Evolutionary conservation across 352 stramenopile species (phyloP).

Genomic region (Pythium utonaiense): DNA sequence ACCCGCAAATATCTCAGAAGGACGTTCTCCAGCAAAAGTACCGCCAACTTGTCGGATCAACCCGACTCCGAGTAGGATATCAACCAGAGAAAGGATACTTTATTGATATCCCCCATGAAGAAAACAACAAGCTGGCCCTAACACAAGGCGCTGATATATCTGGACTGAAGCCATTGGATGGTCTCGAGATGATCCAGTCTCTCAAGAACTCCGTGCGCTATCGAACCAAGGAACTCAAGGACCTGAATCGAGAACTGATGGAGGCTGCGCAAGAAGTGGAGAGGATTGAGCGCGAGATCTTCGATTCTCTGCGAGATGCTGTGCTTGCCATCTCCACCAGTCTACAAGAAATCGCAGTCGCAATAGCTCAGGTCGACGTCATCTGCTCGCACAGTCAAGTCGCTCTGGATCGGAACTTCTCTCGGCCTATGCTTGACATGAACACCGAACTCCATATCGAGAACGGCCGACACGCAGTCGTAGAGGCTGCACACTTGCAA

Average conservation of each 20-base stretch:
- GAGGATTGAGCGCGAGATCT: constrained; percentile 55
- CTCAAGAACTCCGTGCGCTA: constrained; percentile 68
- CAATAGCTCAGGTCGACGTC: constrained; percentile 59
- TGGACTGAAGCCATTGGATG: constrained; percentile 19
- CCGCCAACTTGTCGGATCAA: constrained; percentile 45
- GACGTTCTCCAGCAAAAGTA: constrained; percentile 60
- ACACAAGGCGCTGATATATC: neutral
- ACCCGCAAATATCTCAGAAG: constrained; percentile 36
- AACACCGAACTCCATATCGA: constrained; percentile 62
- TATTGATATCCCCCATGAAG: constrained; percentile 60
- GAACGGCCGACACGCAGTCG: constrained; percentile 61
- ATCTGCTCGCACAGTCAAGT: constrained; percentile 63
- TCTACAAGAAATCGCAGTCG: constrained; percentile 47
- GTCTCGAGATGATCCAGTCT: constrained; percentile 55
- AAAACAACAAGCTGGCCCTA: constrained; percentile 43
- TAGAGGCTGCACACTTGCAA: constrained; percentile 55
- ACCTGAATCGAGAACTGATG: constrained; percentile 54
- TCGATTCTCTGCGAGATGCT: constrained; percentile 32
- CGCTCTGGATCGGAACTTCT: constrained; percentile 60
- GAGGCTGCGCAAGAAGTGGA: constrained; percentile 55
- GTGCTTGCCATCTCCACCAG: constrained; percentile 30
- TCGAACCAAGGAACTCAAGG: constrained; percentile 55
- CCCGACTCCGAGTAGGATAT: constrained; percentile 52
- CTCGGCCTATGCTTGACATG: constrained; percentile 47
- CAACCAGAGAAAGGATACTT: constrained; percentile 65